These are phyloP conservation scores for Cercospora beticola DNA, from an alignment of 2,329 filamentous ascomycete genomes.

Conservation along the genomic window DNA sequence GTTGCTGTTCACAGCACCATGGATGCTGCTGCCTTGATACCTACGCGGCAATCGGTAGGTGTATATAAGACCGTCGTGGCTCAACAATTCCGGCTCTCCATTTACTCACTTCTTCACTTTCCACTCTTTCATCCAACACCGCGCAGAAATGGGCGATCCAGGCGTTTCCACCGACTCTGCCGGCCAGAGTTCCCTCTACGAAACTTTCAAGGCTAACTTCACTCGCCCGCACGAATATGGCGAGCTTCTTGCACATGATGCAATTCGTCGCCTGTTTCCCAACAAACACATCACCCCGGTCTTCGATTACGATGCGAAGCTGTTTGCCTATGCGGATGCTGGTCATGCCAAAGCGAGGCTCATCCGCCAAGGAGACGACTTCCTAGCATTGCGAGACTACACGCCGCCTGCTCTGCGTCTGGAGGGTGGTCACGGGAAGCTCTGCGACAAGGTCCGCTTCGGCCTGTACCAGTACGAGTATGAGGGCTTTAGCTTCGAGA, in stretches of 20 bases:
- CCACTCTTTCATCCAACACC: not conserved
- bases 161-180: not conserved
- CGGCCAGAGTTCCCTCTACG: conserved; percentile 7
- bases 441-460: conserved; percentile 41
- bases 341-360: conserved; percentile 42
- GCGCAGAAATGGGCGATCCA: conserved; percentile 6
- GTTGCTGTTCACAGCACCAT: not conserved
- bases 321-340: conserved; percentile 44
- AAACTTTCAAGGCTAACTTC: conserved; percentile 11
- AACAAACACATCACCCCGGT: conserved; percentile 19
- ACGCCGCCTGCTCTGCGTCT: conserved; percentile 39
- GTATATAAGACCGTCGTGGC: not conserved
- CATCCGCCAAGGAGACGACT: conserved; percentile 39
- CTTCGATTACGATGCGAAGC: conserved; percentile 23
- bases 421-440: conserved; percentile 37
- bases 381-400: conserved; percentile 38
- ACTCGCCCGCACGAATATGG: conserved; percentile 9
- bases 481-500: conserved; percentile 40
- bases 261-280: conserved; percentile 13
- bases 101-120: not conserved
- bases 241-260: conserved; percentile 19
- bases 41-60: not conserved
- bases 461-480: conserved; percentile 46
- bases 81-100: not conserved
- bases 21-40: conserved; percentile 5